phyloP scores from a whole-genome alignment of 1,284 basidiomycete genomes.

The Leccinum cinnamomeum region DNA sequence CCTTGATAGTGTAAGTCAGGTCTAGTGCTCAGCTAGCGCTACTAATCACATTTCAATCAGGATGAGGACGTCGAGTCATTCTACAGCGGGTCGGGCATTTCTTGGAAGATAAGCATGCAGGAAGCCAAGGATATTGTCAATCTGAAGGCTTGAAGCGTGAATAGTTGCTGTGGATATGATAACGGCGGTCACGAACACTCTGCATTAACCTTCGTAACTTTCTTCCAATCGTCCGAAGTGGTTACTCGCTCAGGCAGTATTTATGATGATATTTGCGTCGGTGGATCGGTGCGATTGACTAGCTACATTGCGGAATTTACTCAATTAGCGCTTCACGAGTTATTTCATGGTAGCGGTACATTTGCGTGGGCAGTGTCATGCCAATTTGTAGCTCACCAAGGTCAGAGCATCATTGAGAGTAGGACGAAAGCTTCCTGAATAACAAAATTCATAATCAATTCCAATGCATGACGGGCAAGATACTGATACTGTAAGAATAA shows the following conservation, averaged over 20 bases:
- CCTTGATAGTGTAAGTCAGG: slow-evolving; percentile 72
- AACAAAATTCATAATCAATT: slow-evolving; percentile 4
- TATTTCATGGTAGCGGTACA: background rate
- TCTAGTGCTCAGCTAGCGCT: background rate
- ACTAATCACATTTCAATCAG: slow-evolving; percentile 39
- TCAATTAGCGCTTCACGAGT: background rate
- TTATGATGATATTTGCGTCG: background rate
- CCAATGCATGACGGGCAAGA: slow-evolving; percentile 7
- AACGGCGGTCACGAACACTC: background rate
- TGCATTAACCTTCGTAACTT: background rate
- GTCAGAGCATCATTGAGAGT: background rate
- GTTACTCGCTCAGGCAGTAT: background rate
- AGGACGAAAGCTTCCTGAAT: slow-evolving; percentile 1
- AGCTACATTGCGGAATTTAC: background rate
- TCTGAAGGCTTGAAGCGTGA: slow-evolving; percentile 51
- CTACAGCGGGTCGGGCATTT: slow-evolving; percentile 88
- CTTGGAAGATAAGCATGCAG: slow-evolving; percentile 79
- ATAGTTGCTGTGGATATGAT: background rate
- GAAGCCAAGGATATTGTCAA: slow-evolving; percentile 75
- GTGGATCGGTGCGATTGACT: background rate
- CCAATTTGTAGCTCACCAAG: background rate
- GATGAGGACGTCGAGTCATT: slow-evolving; percentile 93
- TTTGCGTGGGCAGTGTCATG: background rate
- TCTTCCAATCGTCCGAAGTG: background rate
- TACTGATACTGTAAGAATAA: slow-evolving; percentile 1